Percentiles rank a stretch among this genome's conserved stretches.
Evolutionary conservation across 352 stramenopile species (phyloP).

Genomic region (Pythium scleroteichum): DNA sequence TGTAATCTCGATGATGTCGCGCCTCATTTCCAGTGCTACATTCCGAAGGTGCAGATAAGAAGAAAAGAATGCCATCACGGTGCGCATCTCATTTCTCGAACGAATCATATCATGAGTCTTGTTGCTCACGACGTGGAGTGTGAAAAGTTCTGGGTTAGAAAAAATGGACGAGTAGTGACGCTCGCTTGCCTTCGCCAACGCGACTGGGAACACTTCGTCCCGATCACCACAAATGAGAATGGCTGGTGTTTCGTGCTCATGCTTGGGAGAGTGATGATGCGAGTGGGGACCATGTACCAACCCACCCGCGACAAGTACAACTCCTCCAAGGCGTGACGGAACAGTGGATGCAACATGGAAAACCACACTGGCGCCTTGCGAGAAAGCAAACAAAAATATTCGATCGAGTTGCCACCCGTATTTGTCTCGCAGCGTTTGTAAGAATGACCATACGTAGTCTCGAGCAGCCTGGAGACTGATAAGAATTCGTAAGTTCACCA

Average conservation of each 20-base stretch:
- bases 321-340: constrained; percentile 40
- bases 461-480: constrained; percentile 38
- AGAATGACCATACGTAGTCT: constrained; percentile 47
- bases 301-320: constrained; percentile 55
- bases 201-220: constrained; percentile 43
- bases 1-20: constrained; percentile 59
- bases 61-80: constrained; percentile 65
- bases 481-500: too few species aligned
- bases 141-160: constrained; percentile 17
- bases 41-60: constrained; percentile 50
- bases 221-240: constrained; percentile 40
- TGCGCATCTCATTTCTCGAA: constrained; percentile 49
- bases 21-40: constrained; percentile 46
- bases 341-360: constrained; percentile 57
- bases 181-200: constrained; percentile 31
- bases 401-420: constrained; percentile 56
- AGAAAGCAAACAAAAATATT: constrained; percentile 69
- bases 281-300: constrained; percentile 37
- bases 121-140: constrained; percentile 17
- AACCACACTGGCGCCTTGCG: constrained; percentile 61
- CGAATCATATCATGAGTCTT: constrained; percentile 63
- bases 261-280: neutral
- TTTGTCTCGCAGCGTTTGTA: constrained; percentile 43
- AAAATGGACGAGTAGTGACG: constrained; percentile 33
- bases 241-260: constrained; percentile 41